Evolutionary conservation across 192 early-diverging fungal genomes (phyloP).

Genomic region (Coemansia sp.): DNA sequence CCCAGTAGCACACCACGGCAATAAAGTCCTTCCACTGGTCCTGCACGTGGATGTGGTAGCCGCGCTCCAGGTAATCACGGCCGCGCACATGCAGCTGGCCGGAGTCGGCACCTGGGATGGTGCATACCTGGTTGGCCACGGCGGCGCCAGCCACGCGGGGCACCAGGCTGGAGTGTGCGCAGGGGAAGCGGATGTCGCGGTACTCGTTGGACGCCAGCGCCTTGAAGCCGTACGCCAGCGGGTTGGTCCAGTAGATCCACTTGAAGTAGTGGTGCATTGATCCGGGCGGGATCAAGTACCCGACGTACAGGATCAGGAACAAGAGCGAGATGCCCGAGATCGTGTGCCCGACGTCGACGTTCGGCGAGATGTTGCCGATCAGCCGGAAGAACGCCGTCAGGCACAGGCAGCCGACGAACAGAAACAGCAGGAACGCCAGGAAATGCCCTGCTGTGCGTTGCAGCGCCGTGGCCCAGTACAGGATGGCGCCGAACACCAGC

Average conservation of each 20-base stretch:
- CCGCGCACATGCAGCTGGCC: constrained; percentile 55
- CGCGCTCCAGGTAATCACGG: constrained; percentile 55
- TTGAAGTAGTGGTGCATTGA: constrained; percentile 60
- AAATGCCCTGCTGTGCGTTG: constrained; percentile 52
- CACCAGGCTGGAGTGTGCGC: constrained; percentile 28
- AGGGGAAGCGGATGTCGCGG: constrained; percentile 29
- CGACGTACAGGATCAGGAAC: constrained; percentile 60
- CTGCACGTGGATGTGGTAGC: constrained; percentile 53
- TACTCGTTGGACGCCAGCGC: constrained; percentile 62
- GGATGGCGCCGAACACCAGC: constrained; percentile 53
- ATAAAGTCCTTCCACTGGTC: constrained; percentile 62
- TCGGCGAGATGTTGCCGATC: constrained; percentile 57
- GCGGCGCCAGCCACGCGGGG: constrained; percentile 45
- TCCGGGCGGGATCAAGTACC: constrained; percentile 58
- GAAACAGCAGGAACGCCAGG: constrained; percentile 59
- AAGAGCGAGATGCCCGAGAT: constrained; percentile 59
- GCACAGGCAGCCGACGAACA: constrained; percentile 49
- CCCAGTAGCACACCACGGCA: constrained; percentile 43
- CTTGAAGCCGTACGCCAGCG: constrained; percentile 66
- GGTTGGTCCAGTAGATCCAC: too few species aligned
- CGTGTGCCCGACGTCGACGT: constrained; percentile 56
- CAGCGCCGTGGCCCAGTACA: constrained; percentile 62
- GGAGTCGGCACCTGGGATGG: constrained; percentile 55
- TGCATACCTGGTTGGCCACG: constrained; percentile 58
- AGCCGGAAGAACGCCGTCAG: constrained; percentile 55